Evolutionary conservation across 176 grass and related monocot species (phyloP).

Genomic region (Rhynchospora tenuis): DNA sequence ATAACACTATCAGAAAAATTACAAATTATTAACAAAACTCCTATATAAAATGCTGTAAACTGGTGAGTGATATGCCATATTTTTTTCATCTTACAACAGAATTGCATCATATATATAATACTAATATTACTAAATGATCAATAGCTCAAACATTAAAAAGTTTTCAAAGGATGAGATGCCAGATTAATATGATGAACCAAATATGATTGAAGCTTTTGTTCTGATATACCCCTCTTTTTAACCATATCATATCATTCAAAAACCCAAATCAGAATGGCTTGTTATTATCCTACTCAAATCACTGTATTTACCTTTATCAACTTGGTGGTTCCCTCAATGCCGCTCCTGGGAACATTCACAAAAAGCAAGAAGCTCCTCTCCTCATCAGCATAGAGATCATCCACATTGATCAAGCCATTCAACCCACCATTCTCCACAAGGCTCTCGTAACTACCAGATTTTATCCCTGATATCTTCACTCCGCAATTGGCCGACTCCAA

Average conservation of each 20-base stretch:
- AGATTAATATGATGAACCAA: background rate
- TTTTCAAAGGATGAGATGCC: too few relatives aligned
- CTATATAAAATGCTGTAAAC: background rate
- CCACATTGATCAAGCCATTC: constrained; percentile 20
- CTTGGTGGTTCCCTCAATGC: background rate
- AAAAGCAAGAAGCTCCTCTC: constrained; percentile 49
- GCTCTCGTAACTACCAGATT: constrained; percentile 51
- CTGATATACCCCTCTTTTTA: background rate
- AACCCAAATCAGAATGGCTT: background rate
- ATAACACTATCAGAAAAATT: background rate
- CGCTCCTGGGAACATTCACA: constrained; percentile 23
- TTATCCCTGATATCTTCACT: constrained; percentile 24
- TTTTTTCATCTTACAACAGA: background rate
- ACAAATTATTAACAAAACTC: background rate
- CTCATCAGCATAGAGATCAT: constrained; percentile 58
- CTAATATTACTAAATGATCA: too few relatives aligned
- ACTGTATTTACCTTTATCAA: constrained; percentile 27
- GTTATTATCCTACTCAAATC: background rate
- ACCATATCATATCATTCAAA: background rate
- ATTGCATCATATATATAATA: background rate
- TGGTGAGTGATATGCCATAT: background rate
- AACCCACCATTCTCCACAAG: constrained; percentile 27
- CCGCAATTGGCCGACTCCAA: constrained; percentile 9
- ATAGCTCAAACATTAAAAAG: too few relatives aligned
- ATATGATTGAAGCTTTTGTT: background rate